Conservation (phyloP, 1,139 yeast genomes). For the Geotrichum aggregatum region DNA sequence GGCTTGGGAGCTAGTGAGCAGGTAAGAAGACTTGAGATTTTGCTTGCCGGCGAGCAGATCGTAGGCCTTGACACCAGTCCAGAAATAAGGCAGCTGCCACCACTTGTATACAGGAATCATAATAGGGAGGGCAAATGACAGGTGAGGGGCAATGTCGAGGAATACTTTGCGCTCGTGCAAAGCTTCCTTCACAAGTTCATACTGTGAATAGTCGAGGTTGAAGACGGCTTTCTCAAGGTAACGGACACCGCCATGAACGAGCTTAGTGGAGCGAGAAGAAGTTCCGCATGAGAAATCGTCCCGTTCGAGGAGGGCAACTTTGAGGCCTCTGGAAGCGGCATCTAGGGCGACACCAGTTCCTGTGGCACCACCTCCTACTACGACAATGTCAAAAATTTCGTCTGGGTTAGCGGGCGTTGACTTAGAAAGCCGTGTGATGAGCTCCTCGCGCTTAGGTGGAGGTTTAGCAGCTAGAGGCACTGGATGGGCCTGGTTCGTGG, state of each 20-base stretch:
- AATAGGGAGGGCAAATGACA: slow-evolving; percentile 81
- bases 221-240: slow-evolving; percentile 92
- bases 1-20: slow-evolving; percentile 65
- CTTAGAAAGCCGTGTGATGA: slow-evolving; percentile 12
- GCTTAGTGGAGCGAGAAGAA: slow-evolving; percentile 90
- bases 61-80: slow-evolving; percentile 86
- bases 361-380: slow-evolving; percentile 95
- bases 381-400: slow-evolving; percentile 60
- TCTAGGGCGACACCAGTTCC: slow-evolving; percentile 93
- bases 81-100: slow-evolving; percentile 96
- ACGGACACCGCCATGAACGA: slow-evolving; percentile 97
- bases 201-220: slow-evolving; percentile 79
- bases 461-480: slow-evolving; percentile 14
- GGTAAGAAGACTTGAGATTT: slow-evolving; percentile 74
- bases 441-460: slow-evolving; percentile 17
- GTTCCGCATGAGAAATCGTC: slow-evolving; percentile 91
- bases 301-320: slow-evolving; percentile 81
- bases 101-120: slow-evolving; percentile 92
- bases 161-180: slow-evolving; percentile 87
- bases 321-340: slow-evolving; percentile 85
- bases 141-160: slow-evolving; percentile 89
- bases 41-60: slow-evolving; percentile 90
- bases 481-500: slow-evolving; percentile 7
- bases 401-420: slow-evolving; percentile 17
- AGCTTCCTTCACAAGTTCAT: slow-evolving; percentile 90